Evolutionary conservation across 345 rosid genomes (phyloP), one percentile per base, ranked within the genome.

Genomic region (Linum tenue): DNA sequence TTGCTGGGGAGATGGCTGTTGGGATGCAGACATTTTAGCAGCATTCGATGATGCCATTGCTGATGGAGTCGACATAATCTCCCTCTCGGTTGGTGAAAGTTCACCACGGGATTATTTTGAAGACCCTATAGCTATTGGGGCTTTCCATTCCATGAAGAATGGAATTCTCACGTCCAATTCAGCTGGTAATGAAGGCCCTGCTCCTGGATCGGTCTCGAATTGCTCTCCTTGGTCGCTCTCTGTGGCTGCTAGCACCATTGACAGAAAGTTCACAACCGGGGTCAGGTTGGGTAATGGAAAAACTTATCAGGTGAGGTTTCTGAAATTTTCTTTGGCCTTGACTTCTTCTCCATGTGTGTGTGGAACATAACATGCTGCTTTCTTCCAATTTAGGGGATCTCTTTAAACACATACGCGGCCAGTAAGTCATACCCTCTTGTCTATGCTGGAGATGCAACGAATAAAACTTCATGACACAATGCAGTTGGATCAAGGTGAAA

Each of bases 231-330:
- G 58, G 58, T 55, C 35, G 42, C 67, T 80, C 57, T 64, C 77
- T 7, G 79, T 75, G 40, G 84, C 79, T 14, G 84, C 77, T 4
- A 72, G 73, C 64, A 67, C 67, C 64, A 65, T 69, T 3, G 76
- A 77, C 40, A 51, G 81, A 7, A 72, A 62, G 48, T 67, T 74
- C 41, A 39, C 67, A 7, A 60, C 64, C 15, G 38, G 12, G 56
- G 59, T 77, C 11, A 62, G 41, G 39, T 70, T 77, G n/a, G 73
- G 71, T 0, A 70, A 75, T 36, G 74, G 75, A 69, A 67, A 10
- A 11, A 17, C 22, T 44, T 51, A 55, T 40, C 22, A 72, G 70
- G 71, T 56, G 51, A 66, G 65, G 51, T 43, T 43, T 43, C 31
- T 22, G 31, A 22, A 43, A 11, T 43, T 4, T 43, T 43, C 10